Percentiles rank a stretch among this genome's conserved stretches.
These are phyloP conservation scores for Elasticomyces elasticus DNA, from an alignment of 495 filamentous ascomycete species.

Conservation along the genomic window DNA sequence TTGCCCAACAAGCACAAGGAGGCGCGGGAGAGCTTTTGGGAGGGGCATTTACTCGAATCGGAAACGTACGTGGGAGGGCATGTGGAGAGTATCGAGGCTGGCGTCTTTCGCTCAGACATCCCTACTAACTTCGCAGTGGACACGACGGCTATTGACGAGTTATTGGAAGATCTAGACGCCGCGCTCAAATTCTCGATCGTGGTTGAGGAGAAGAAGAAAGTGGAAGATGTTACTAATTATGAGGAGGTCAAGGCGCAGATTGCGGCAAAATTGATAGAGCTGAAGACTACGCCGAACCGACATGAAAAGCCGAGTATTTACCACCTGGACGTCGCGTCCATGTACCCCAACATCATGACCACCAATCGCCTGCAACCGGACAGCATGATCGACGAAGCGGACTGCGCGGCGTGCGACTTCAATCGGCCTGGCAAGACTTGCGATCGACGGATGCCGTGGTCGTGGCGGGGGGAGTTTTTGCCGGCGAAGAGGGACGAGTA, in stretches of 20 bases:
- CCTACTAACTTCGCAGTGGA: slow-evolving; percentile 87
- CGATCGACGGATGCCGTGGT: slow-evolving; percentile 89
- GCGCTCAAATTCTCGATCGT: slow-evolving; percentile 85
- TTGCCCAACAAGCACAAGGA: slow-evolving; percentile 94
- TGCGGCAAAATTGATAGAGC: slow-evolving; percentile 52
- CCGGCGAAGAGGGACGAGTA: slow-evolving; percentile 95
- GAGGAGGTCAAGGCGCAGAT: slow-evolving; percentile 87
- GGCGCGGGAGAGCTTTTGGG: slow-evolving; percentile 86
- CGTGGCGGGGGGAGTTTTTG: slow-evolving; percentile 96
- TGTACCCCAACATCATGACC: slow-evolving; percentile 99
- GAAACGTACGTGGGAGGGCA: slow-evolving; percentile 98
- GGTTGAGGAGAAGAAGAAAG: slow-evolving; percentile 86
- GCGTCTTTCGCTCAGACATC: slow-evolving; percentile 93
- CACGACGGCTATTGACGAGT: slow-evolving; percentile 74
- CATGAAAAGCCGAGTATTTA: slow-evolving; percentile 86
- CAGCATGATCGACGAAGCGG: slow-evolving; percentile 93
- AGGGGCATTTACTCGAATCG: slow-evolving; percentile 88
- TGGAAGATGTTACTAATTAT: slow-evolving; percentile 88
- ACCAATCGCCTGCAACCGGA: slow-evolving; percentile 96
- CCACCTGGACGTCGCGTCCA: slow-evolving; percentile 95
- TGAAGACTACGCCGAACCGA: slow-evolving; percentile 73
- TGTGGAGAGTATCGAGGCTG: slow-evolving; percentile 98
- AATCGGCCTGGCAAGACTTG: slow-evolving; percentile 96
- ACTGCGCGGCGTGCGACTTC: slow-evolving; percentile 96
- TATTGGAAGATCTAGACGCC: slow-evolving; percentile 76